Evolutionary conservation across 1,284 basidiomycete species (phyloP).

Genomic region (Ustilago xerochloae): DNA sequence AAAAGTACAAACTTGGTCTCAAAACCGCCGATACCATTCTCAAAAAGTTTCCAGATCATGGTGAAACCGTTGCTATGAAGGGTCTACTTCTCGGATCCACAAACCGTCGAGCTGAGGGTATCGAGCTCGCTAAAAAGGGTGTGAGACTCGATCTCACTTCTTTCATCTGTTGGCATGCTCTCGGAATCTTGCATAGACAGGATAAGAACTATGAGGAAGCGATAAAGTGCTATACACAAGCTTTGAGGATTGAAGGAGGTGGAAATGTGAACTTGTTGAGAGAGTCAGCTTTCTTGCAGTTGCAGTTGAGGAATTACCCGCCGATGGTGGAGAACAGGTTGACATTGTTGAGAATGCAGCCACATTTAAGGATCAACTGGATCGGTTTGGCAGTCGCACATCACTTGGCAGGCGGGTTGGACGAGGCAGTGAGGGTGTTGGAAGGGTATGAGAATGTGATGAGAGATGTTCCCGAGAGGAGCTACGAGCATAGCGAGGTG

Average conservation of each 20-base stretch:
- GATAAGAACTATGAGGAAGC: slow-evolving; percentile 89
- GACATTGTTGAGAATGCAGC: slow-evolving; percentile 82
- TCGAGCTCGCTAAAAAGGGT: slow-evolving; percentile 85
- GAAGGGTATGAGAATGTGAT: slow-evolving; percentile 72
- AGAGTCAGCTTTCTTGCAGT: slow-evolving; percentile 88
- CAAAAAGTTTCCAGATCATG: slow-evolving; percentile 95
- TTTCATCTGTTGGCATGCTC: slow-evolving; percentile 98
- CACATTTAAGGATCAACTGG: slow-evolving; percentile 89
- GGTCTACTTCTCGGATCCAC: slow-evolving; percentile 63
- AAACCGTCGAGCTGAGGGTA: slow-evolving; percentile 72
- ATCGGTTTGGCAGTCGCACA: slow-evolving; percentile 87
- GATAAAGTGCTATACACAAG: slow-evolving; percentile 82
- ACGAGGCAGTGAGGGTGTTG: slow-evolving; percentile 79
- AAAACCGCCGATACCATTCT: slow-evolving; percentile 94
- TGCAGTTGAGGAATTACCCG: slow-evolving; percentile 87
- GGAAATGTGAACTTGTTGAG: slow-evolving; percentile 93
- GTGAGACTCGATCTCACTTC: slow-evolving; percentile 86
- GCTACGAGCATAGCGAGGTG: slow-evolving; percentile 82
- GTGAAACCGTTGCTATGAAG: slow-evolving; percentile 70
- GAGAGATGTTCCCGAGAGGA: slow-evolving; percentile 55
- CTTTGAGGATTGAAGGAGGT: slow-evolving; percentile 82
- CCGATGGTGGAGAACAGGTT: slow-evolving; percentile 84
- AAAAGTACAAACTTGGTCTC: slow-evolving; percentile 87
- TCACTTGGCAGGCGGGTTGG: slow-evolving; percentile 81
- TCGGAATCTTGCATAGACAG: slow-evolving; percentile 75